These are phyloP conservation scores for Cadophora malorum DNA, from an alignment of 2,329 filamentous ascomycete species.

Conservation along the genomic window DNA sequence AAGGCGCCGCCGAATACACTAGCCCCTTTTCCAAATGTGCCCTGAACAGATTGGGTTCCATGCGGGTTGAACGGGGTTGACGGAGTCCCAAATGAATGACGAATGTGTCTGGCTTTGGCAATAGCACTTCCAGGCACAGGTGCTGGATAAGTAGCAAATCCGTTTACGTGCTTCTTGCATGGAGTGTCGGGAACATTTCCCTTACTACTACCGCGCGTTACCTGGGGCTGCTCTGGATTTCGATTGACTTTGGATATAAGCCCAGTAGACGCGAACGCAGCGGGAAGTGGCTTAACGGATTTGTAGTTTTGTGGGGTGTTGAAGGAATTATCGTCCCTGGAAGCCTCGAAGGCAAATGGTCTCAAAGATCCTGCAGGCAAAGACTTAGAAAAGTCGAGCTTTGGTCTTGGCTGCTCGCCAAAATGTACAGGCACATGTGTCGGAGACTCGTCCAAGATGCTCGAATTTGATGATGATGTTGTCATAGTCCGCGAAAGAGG, in stretches of 20 bases:
- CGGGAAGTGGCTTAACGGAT: slow-evolving; percentile 75
- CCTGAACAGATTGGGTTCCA: slow-evolving; percentile 51
- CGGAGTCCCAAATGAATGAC: slow-evolving; percentile 78
- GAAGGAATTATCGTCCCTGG: slow-evolving; percentile 60
- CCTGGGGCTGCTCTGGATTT: slow-evolving; percentile 71
- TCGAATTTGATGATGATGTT: slow-evolving; percentile 84
- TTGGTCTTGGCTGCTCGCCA: slow-evolving; percentile 57
- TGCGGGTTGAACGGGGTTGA: slow-evolving; percentile 79
- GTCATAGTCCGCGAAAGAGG: slow-evolving; percentile 87
- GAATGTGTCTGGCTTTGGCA: slow-evolving; percentile 65
- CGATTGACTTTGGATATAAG: slow-evolving; percentile 94
- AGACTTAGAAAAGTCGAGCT: slow-evolving; percentile 74
- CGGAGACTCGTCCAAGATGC: slow-evolving; percentile 74
- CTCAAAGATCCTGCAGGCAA: slow-evolving; percentile 70
- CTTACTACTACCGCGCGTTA: slow-evolving; percentile 59
- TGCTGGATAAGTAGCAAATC: slow-evolving; percentile 70
- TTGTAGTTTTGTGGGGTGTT: slow-evolving; percentile 81
- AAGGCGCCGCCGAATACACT: slow-evolving; percentile 67
- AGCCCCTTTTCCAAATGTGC: slow-evolving; percentile 59
- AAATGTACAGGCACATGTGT: slow-evolving; percentile 65
- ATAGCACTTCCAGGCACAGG: slow-evolving; percentile 64
- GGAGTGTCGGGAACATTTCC: slow-evolving; percentile 89
- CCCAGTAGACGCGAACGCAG: slow-evolving; percentile 92
- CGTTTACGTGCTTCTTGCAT: slow-evolving; percentile 82
- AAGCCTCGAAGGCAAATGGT: slow-evolving; percentile 48